phyloP scores from a whole-genome alignment of 805 yeast genomes.

The Candida adriatica region DNA sequence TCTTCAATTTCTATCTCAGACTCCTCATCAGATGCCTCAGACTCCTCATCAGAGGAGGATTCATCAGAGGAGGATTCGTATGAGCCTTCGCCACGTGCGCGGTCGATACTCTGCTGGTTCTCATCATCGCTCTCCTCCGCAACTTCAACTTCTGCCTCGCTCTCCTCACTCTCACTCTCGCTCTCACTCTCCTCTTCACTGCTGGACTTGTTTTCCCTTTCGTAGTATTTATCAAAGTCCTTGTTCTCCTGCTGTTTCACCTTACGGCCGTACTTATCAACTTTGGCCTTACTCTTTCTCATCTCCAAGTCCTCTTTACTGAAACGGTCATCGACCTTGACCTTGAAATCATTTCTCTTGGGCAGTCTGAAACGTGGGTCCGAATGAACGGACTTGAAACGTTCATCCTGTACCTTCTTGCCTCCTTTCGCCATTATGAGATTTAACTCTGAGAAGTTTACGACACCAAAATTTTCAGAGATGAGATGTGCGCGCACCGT shows the following conservation, averaged over 20 bases:
- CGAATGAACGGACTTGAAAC: slow-evolving; percentile 71
- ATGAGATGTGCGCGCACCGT: slow-evolving; percentile 8
- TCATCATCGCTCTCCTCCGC: slow-evolving; percentile 14
- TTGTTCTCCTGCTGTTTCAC: slow-evolving; percentile 36
- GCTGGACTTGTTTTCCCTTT: background rate
- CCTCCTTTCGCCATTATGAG: background rate
- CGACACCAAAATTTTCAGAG: slow-evolving; percentile 7
- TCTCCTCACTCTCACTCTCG: slow-evolving; percentile 35
- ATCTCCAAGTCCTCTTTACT: slow-evolving; percentile 53
- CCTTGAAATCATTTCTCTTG: slow-evolving; percentile 58
- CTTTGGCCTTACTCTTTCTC: slow-evolving; percentile 48
- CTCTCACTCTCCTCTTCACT: slow-evolving; percentile 34
- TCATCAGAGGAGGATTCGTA: slow-evolving; percentile 33
- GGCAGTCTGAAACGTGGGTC: slow-evolving; percentile 88
- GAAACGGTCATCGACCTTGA: slow-evolving; percentile 82
- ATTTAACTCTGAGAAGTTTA: background rate
- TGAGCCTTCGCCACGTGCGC: slow-evolving; percentile 64
- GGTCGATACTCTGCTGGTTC: slow-evolving; percentile 31
- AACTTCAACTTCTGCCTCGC: slow-evolving; percentile 15
- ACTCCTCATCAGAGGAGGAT: slow-evolving; percentile 33
- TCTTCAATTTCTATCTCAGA: slow-evolving; percentile 52
- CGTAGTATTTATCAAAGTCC: slow-evolving; percentile 16
- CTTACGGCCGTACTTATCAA: slow-evolving; percentile 86
- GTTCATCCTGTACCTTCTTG: slow-evolving; percentile 41
- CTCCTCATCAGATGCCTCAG: slow-evolving; percentile 36